These are phyloP conservation scores for Alternaria sp. DNA, from an alignment of 2,329 filamentous ascomycete genomes.

Conservation along the genomic window DNA sequence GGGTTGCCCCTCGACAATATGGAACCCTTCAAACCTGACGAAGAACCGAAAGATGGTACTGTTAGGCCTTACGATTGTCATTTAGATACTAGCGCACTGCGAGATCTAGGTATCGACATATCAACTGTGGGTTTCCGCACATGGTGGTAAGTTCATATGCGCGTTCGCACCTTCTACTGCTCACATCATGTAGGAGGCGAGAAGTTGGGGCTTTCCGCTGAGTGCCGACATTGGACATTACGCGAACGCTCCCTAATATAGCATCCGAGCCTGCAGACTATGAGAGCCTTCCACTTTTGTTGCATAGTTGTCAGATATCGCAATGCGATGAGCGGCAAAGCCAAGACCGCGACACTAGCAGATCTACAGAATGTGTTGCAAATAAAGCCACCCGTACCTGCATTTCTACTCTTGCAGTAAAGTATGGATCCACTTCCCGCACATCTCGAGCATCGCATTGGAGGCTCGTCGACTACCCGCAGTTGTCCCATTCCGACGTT, in stretches of 20 bases:
- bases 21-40: constrained; percentile 64
- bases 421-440: constrained; percentile 7
- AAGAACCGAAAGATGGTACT: constrained; percentile 74
- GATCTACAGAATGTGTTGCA: constrained; percentile 4
- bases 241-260: background rate
- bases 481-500: background rate
- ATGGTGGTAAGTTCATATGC: constrained; percentile 71
- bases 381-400: constrained; percentile 8
- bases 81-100: constrained; percentile 77
- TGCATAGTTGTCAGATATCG: background rate
- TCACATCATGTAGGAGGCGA: constrained; percentile 38
- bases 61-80: constrained; percentile 89
- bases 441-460: constrained; percentile 2
- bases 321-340: background rate
- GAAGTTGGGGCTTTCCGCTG: constrained; percentile 43
- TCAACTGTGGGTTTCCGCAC: constrained; percentile 76
- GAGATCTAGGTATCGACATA: constrained; percentile 77
- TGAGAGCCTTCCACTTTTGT: background rate
- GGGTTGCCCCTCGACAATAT: constrained; percentile 74
- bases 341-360: background rate
- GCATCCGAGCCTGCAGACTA: background rate
- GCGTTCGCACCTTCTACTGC: background rate
- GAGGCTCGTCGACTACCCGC: background rate
- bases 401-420: background rate
- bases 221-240: background rate